A percentile compares a stretch with the other conserved stretches of the same genome.
phyloP scores from a whole-genome alignment of 805 yeast species.

The Cyberlindnera mycetangii region DNA sequence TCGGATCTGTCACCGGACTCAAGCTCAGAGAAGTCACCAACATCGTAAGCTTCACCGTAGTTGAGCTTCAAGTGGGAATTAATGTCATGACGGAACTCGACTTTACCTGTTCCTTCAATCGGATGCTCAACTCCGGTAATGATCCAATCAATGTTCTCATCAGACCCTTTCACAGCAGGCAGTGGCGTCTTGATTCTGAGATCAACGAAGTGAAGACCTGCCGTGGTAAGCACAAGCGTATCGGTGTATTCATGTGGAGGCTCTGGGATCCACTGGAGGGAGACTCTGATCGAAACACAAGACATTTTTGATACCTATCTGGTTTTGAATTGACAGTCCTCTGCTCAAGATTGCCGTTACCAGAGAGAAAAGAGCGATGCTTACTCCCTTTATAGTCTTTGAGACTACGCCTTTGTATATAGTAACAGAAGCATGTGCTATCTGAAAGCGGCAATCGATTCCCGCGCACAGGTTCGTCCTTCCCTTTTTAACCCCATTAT shows the following conservation, averaged over 20 bases:
- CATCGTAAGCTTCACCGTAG: constrained; percentile 25
- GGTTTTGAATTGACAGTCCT: no score
- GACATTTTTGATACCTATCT: constrained; percentile 14
- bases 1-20: constrained; percentile 44
- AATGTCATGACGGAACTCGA: constrained; percentile 26
- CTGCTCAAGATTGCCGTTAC: no score
- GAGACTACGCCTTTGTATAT: background rate
- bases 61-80: constrained; percentile 22
- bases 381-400: background rate
- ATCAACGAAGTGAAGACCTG: constrained; percentile 46
- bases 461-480: no score
- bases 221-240: constrained; percentile 48
- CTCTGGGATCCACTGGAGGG: constrained; percentile 51
- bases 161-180: constrained; percentile 7
- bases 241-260: constrained; percentile 41
- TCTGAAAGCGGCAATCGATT: constrained; percentile 4
- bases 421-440: background rate
- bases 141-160: constrained; percentile 28
- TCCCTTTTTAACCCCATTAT: no score
- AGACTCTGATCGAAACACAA: constrained; percentile 41
- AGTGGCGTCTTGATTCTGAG: constrained; percentile 31
- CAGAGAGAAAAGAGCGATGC: background rate
- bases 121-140: constrained; percentile 32
- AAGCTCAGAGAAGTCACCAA: constrained; percentile 42
- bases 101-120: constrained; percentile 15